Conservation (phyloP, 306 rosid genomes). For the Alnus rubra region DNA sequence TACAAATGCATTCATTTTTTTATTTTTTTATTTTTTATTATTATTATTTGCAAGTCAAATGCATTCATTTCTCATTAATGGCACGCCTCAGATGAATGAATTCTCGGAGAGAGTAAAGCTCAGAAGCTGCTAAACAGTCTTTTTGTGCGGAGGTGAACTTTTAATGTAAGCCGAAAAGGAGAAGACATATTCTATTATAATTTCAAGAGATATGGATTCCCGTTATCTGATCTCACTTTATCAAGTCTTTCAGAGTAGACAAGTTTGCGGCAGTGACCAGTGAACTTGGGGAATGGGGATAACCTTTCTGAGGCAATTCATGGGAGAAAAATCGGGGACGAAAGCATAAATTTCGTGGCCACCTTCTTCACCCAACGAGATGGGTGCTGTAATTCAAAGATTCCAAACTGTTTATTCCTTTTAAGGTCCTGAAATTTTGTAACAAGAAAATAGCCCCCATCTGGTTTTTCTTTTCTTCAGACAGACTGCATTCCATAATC, state of each 20-base stretch:
- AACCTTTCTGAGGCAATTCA: neutral
- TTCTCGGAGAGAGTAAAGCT: no score
- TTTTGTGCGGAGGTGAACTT: no score
- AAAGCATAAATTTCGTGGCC: neutral
- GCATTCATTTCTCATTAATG: no score
- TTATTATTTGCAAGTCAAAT: no score
- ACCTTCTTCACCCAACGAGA: neutral
- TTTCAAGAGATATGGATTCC: neutral
- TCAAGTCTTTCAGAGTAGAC: neutral
- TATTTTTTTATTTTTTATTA: no score
- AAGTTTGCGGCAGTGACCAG: neutral
- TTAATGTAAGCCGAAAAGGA: no score
- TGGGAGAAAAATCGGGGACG: neutral
- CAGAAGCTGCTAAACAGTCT: no score
- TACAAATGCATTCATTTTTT: no score
- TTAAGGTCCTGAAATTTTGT: neutral
- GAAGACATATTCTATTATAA: no score
- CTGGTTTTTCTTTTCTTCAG: neutral
- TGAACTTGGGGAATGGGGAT: no score
- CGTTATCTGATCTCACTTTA: neutral
- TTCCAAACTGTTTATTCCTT: neutral
- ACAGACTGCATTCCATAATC: neutral
- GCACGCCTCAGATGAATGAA: no score
- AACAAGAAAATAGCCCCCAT: neutral
- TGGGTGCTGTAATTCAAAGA: neutral